These are phyloP conservation scores for Taiozyma onychis DNA, from an alignment of 1,139 yeast genomes.

Conservation along the genomic window DNA sequence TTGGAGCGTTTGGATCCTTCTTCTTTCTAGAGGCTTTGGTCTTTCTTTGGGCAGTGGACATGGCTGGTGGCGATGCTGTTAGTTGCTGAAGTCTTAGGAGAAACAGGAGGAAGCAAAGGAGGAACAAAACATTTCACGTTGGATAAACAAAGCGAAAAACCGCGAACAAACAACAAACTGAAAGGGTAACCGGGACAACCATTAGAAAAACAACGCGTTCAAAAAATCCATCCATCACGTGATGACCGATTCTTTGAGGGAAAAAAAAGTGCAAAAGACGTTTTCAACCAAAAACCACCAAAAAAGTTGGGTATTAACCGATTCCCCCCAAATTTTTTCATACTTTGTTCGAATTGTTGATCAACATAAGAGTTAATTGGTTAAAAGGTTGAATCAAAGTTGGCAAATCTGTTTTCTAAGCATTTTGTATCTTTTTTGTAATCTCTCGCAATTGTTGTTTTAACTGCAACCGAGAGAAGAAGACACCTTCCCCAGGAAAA, in stretches of 20 bases:
- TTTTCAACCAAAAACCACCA: not conserved
- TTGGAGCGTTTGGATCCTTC: constrained; percentile 92
- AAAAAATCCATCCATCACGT: too few species aligned
- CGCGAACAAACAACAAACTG: not conserved
- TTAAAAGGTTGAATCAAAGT: too few species aligned
- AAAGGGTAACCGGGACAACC: not conserved
- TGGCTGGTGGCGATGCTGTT: constrained; percentile 11
- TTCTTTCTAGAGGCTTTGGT: constrained; percentile 29
- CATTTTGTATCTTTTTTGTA: too few species aligned
- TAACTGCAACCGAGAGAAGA: too few species aligned
- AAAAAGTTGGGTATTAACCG: not conserved
- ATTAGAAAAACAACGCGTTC: not conserved
- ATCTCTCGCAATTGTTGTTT: too few species aligned
- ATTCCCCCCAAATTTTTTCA: not conserved
- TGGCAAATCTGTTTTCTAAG: too few species aligned
- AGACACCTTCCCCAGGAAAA: too few species aligned
- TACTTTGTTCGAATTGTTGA: too few species aligned
- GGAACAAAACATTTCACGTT: too few species aligned
- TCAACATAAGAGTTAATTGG: too few species aligned
- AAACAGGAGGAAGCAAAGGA: not conserved
- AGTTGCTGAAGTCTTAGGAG: not conserved
- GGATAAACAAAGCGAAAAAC: not conserved
- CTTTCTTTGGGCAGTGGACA: constrained; percentile 35
- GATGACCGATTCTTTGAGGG: too few species aligned
- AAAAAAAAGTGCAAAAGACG: too few species aligned